Evolutionary conservation across 306 rosid genomes (phyloP).

Genomic region (Dryas drummondii): DNA sequence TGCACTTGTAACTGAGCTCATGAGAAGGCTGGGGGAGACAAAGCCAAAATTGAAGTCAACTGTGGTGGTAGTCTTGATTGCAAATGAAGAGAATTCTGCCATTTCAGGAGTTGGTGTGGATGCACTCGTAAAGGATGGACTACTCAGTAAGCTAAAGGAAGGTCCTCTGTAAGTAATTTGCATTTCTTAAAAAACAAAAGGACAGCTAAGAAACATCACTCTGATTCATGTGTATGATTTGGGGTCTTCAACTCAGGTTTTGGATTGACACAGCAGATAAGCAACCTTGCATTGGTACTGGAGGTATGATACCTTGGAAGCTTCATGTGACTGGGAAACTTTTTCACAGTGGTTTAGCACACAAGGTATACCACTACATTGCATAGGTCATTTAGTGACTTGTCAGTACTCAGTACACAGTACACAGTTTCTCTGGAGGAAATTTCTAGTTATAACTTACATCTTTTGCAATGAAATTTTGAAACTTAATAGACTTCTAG

Average conservation of each 20-base stretch:
- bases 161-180: conserved; percentile 78
- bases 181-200: background rate
- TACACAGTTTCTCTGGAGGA: background rate
- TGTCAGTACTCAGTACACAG: background rate
- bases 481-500: background rate
- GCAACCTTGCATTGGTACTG: conserved; percentile 94
- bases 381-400: background rate
- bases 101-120: conserved; percentile 85
- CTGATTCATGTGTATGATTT: conserved; percentile 19
- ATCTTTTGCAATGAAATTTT: background rate
- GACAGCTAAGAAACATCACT: background rate
- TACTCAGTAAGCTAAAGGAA: conserved; percentile 60
- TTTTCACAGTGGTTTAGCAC: conserved; percentile 90
- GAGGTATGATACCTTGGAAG: conserved; percentile 93
- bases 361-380: conserved; percentile 47
- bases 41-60: conserved; percentile 71
- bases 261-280: conserved; percentile 95
- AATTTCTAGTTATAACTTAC: background rate
- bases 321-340: conserved; percentile 78
- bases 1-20: conserved; percentile 79
- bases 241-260: conserved; percentile 47
- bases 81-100: conserved; percentile 86
- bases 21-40: conserved; percentile 79
- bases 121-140: conserved; percentile 81
- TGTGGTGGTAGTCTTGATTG: conserved; percentile 84